Base-by-base conservation (phyloP, 768 basidiomycete species). In the Leucosporidium yakuticum region DNA sequence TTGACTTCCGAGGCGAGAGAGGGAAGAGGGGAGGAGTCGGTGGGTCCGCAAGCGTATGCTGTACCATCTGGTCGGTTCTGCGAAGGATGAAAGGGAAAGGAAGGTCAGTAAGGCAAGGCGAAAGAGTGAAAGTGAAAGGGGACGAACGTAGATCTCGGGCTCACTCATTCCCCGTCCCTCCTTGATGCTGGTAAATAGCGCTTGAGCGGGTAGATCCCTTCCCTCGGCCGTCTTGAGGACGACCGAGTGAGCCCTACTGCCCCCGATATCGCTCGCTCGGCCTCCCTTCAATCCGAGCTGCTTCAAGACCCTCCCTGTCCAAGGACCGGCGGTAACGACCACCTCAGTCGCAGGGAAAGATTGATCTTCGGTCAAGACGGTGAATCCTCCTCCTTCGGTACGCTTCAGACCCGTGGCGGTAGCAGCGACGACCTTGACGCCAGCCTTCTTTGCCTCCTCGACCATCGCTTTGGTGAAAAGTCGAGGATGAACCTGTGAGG, bases 321-420 rank as follows among this genome's bases (percentile, higher is more conserved):
- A 96, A 21, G 90, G 88, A 31, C 92, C 92, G n/a, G 89, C 89
- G 50, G 86, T 83, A 60, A 96, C 77, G 50, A 95, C 80, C 69
- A 92, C 84, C 64, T 87, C 82, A 25, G 55, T 57, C 1, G 53
- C 53, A 27, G 4, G 53, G 27, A 54, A 31, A 2, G 53, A 9
- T 15, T 27, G 23, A 56, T 29, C 55, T 56, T 29, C 25, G 25
- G 39, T 39, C 14, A 7, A 4, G 29, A 60, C 36, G 55, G 11
- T 12, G 31, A 31, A 57, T 17, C 29, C 27, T 29, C 55, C 55
- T 15, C 29, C 27, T 0, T 23, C 17, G 17, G 31, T 32, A 21
- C 31, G 55, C 80, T 76, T 56, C 49, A 76, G 64, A 1, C 48
- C 61, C 4, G 53, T 47, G 51, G 51, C 73, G 2, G 69, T 85